Conservation (phyloP, 2,329 filamentous ascomycete species). For the Aspergillus versicolor region DNA sequence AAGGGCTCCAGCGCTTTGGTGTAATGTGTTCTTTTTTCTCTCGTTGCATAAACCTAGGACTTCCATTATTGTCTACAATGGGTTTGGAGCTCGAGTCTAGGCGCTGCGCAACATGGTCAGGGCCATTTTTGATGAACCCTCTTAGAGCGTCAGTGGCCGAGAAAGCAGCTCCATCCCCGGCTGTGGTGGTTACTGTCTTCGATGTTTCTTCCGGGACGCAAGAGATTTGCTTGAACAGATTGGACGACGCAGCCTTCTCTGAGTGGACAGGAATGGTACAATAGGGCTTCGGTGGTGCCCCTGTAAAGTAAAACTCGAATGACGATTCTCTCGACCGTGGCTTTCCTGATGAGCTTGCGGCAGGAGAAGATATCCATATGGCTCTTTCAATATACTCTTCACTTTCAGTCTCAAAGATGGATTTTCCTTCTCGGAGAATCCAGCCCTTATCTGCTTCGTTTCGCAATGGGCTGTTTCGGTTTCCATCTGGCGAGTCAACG, state of each 20-base stretch:
- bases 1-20: neutral
- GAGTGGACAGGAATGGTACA: neutral
- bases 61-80: slow-evolving; percentile 39
- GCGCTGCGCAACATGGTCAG: neutral
- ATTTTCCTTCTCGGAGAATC: neutral
- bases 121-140: neutral
- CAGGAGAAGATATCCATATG: neutral
- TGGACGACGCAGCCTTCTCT: neutral
- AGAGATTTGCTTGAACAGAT: neutral
- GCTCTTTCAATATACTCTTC: neutral
- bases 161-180: neutral
- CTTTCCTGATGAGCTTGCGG: neutral
- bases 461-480: neutral
- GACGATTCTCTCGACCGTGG: neutral
- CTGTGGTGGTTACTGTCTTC: neutral
- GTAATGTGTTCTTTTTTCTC: neutral
- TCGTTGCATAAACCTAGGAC: slow-evolving; percentile 26
- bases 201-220: neutral
- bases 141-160: neutral
- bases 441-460: neutral
- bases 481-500: neutral
- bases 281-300: neutral
- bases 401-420: neutral
- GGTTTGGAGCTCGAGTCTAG: slow-evolving; percentile 13
- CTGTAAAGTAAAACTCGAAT: neutral